These are phyloP conservation scores for Fusarium sterilihyphosum DNA, from an alignment of 2,329 filamentous ascomycete species.

Conservation along the genomic window DNA sequence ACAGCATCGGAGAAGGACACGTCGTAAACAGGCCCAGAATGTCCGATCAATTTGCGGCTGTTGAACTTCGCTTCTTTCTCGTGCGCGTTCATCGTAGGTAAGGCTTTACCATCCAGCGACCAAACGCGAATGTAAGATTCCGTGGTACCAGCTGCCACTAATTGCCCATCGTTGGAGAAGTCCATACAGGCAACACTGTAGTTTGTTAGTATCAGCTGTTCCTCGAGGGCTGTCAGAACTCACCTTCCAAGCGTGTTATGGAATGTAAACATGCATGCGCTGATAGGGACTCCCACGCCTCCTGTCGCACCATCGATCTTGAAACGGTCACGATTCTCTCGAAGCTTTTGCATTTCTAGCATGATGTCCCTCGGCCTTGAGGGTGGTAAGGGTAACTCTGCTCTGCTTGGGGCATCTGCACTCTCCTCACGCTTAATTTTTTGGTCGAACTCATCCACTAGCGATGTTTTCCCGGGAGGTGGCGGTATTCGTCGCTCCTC, in stretches of 20 bases:
- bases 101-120: constrained; percentile 85
- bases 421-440: constrained; percentile 91
- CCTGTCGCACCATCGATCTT: constrained; percentile 86
- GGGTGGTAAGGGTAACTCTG: constrained; percentile 85
- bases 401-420: constrained; percentile 80
- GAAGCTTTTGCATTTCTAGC: constrained; percentile 93
- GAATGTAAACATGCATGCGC: constrained; percentile 97
- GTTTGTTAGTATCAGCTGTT: constrained; percentile 20
- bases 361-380: constrained; percentile 90
- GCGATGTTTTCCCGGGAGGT: constrained; percentile 72
- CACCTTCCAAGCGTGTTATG: constrained; percentile 95
- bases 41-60: constrained; percentile 82
- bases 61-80: constrained; percentile 69
- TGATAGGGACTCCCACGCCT: constrained; percentile 83
- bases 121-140: constrained; percentile 97
- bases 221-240: constrained; percentile 41
- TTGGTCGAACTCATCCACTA: constrained; percentile 88
- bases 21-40: constrained; percentile 88
- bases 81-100: constrained; percentile 71
- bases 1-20: constrained; percentile 86
- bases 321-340: constrained; percentile 92
- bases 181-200: constrained; percentile 88
- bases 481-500: constrained; percentile 84
- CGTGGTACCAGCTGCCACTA: constrained; percentile 88
- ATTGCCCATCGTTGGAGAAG: constrained; percentile 88